These are phyloP conservation scores for Solanum corneliomulleri DNA, from an alignment of 257 asterid genomes.

Conservation along the genomic window DNA sequence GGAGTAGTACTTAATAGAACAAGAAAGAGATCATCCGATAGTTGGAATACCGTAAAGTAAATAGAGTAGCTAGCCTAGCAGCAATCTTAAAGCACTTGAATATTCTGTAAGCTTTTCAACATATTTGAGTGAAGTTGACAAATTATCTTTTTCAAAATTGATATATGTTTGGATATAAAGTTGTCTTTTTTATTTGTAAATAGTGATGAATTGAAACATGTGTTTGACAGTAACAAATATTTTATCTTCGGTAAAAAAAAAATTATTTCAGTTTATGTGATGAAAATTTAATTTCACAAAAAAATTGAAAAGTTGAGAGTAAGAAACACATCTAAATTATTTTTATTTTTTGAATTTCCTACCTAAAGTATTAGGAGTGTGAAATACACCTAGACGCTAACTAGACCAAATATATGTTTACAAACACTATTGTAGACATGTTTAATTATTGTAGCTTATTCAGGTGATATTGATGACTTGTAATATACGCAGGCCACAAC, in stretches of 20 bases:
- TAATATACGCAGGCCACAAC: no score
- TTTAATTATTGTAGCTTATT: no score
- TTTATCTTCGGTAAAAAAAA: no score
- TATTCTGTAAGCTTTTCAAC: neutral
- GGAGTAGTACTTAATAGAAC: neutral
- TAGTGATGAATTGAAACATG: neutral
- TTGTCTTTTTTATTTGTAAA: no score
- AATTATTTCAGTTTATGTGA: neutral
- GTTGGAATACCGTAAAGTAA: neutral
- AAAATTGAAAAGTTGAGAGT: rapidly evolving
- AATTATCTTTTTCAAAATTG: neutral
- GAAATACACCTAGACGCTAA: neutral
- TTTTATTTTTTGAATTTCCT: neutral
- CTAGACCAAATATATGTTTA: neutral
- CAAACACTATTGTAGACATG: neutral
- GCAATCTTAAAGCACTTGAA: neutral
- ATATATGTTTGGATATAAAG: neutral
- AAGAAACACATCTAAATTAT: no score
- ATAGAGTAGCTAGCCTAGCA: neutral
- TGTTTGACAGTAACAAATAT: neutral
- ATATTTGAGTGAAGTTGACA: neutral
- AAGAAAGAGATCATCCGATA: neutral
- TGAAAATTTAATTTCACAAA: no score
- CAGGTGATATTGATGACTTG: no score
- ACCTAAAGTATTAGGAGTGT: no score